phyloP scores from a whole-genome alignment of 495 filamentous ascomycete genomes.

The Aspergillus hancockii region DNA sequence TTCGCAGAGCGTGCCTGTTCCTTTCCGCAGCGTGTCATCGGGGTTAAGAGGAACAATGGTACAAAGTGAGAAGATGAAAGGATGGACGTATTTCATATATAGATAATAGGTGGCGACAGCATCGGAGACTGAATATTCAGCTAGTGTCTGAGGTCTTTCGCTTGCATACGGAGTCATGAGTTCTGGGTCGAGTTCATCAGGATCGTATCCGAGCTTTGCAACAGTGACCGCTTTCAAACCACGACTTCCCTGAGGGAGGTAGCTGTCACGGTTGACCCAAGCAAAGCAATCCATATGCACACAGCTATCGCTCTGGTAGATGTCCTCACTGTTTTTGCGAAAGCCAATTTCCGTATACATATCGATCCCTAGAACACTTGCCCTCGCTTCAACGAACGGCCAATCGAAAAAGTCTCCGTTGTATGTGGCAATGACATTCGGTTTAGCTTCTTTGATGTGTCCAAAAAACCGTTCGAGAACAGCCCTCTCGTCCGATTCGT shows the following conservation, averaged over 20 bases:
- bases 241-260: constrained; percentile 94
- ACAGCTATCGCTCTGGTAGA: constrained; percentile 92
- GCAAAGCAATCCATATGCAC: constrained; percentile 99
- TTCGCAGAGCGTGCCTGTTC: constrained; percentile 96
- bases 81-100: constrained; percentile 99
- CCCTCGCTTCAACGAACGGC: constrained; percentile 94
- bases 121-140: constrained; percentile 98
- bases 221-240: constrained; percentile 97
- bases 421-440: constrained; percentile 97
- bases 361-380: constrained; percentile 93
- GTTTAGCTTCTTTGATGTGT: constrained; percentile 91
- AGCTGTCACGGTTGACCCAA: constrained; percentile 99
- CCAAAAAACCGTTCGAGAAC: constrained; percentile 91
- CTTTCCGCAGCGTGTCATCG: constrained; percentile 90
- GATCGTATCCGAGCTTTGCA: constrained; percentile 96
- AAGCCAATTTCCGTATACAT: constrained; percentile 99
- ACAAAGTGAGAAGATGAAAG: constrained; percentile 97
- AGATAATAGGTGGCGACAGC: constrained; percentile 98
- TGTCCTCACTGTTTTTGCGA: constrained; percentile 89
- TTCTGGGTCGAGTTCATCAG: constrained; percentile 96
- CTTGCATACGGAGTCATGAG: constrained; percentile 94
- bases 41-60: constrained; percentile 93
- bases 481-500: constrained; percentile 90
- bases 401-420: constrained; percentile 99
- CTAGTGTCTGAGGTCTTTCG: constrained; percentile 88